These are phyloP conservation scores for Senna tora DNA, from an alignment of 306 rosid genomes.

Conservation along the genomic window DNA sequence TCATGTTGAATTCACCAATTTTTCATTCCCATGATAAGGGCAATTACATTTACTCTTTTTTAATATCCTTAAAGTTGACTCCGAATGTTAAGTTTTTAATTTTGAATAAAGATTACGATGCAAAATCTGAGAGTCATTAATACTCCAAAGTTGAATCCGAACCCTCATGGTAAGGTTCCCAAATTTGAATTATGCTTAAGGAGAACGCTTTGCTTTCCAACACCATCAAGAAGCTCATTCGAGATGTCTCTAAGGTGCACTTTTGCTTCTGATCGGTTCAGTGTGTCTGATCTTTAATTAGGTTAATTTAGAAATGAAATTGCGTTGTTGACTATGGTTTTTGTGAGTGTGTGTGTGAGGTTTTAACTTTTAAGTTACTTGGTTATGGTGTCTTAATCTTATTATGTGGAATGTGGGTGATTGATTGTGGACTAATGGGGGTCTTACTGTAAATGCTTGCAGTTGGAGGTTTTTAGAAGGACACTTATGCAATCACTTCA, in stretches of 20 bases:
- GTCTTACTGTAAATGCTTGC: slow-evolving; percentile 35
- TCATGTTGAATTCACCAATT: too few species aligned
- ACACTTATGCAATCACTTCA: slow-evolving; percentile 88
- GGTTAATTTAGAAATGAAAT: not conserved
- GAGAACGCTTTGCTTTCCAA: slow-evolving; percentile 69
- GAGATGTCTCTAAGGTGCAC: slow-evolving; percentile 90
- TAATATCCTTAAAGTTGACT: too few species aligned
- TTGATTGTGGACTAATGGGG: slow-evolving; percentile 4
- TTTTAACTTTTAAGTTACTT: not conserved
- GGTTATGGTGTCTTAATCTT: not conserved
- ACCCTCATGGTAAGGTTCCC: too few species aligned
- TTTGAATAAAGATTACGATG: too few species aligned
- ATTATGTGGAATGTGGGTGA: not conserved
- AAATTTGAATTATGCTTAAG: too few species aligned
- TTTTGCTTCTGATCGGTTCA: not conserved
- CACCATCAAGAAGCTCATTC: slow-evolving; percentile 72
- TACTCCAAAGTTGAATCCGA: too few species aligned
- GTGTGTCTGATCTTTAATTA: not conserved
- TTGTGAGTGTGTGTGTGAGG: not conserved
- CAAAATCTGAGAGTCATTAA: too few species aligned
- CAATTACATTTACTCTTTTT: too few species aligned
- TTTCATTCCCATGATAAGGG: too few species aligned
- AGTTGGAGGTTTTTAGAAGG: slow-evolving; percentile 91
- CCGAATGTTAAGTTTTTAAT: too few species aligned
- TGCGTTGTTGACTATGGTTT: not conserved